Percentiles rank a stretch among this genome's conserved stretches.
phyloP scores from a whole-genome alignment of 148 eudicot species.

The Rheum nobile region DNA sequence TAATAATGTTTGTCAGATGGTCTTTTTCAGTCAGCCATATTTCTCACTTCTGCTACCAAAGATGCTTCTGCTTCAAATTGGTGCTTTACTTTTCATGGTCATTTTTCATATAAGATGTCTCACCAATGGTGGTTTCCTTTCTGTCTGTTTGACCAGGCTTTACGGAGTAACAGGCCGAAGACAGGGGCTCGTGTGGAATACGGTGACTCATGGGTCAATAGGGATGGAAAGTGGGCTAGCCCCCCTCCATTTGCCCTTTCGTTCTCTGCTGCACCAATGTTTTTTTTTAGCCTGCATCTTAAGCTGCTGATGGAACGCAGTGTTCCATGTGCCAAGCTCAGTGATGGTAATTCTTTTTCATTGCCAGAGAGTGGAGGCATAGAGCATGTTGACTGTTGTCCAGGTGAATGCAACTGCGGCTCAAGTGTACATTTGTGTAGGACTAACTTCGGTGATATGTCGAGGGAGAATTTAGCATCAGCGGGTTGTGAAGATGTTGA shows the following conservation, averaged over 20 bases:
- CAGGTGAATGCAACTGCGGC: constrained; percentile 12
- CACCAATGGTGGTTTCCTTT: not conserved
- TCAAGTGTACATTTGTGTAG: constrained; percentile 13
- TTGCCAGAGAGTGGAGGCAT: constrained; percentile 16
- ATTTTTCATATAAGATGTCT: not conserved
- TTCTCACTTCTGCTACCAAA: not conserved
- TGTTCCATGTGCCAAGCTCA: constrained; percentile 34
- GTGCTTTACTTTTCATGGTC: not conserved
- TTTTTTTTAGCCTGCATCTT: constrained; percentile 63
- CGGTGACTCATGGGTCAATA: constrained; percentile 18
- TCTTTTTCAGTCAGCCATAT: not conserved
- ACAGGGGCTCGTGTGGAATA: constrained; percentile 18
- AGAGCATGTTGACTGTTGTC: constrained; percentile 11
- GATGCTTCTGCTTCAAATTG: not conserved
- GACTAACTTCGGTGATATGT: constrained; percentile 15
- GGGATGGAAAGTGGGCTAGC: constrained; percentile 26
- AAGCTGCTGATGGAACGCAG: constrained; percentile 62
- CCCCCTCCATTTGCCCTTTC: constrained; percentile 54
- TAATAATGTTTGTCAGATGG: not conserved
- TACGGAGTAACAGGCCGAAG: constrained; percentile 2
- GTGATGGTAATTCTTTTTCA: constrained; percentile 23
- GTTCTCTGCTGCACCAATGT: constrained; percentile 63
- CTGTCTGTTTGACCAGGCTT: not conserved
- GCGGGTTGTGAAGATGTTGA: constrained; percentile 15
- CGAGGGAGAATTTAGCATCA: constrained; percentile 10